Percentiles rank a stretch among this genome's conserved stretches.
Conservation (phyloP, 177 flowering plant species). For the Vitis hybrid region DNA sequence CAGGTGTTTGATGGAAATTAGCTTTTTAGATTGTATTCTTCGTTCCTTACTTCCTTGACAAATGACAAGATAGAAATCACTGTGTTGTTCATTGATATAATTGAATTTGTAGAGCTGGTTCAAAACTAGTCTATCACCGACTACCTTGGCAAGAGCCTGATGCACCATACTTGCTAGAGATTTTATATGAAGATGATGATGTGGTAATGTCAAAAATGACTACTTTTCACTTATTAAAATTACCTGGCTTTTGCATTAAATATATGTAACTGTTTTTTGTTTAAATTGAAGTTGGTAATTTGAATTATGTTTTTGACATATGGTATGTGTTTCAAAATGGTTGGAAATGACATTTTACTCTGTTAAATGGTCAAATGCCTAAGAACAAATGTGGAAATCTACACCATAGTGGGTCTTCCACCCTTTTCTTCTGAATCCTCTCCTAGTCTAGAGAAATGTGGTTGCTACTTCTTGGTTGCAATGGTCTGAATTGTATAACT, state of each 20-base stretch:
- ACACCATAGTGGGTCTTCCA: too few relatives aligned
- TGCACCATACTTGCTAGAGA: constrained; percentile 61
- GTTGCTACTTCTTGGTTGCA: too few relatives aligned
- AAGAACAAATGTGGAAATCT: too few relatives aligned
- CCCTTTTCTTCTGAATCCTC: too few relatives aligned
- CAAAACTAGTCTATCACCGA: constrained; percentile 64
- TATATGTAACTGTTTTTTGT: too few relatives aligned
- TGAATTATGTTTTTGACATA: neutral
- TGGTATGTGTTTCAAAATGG: neutral
- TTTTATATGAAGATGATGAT: constrained; percentile 80
- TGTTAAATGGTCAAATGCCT: neutral
- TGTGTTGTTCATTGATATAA: constrained; percentile 2
- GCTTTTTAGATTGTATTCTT: neutral
- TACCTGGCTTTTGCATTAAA: too few relatives aligned
- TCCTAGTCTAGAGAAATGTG: too few relatives aligned
- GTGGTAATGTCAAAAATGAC: constrained; percentile 41
- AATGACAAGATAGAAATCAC: neutral
- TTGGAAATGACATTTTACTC: neutral
- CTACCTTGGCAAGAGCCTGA: constrained; percentile 92
- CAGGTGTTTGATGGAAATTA: constrained; percentile 43
- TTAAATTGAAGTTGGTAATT: too few relatives aligned
- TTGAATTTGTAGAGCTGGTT: constrained; percentile 48
- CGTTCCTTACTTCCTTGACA: neutral
- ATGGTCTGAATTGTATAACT: too few relatives aligned
- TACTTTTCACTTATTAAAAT: too few relatives aligned